Conservation (phyloP, 371 early-diverging fungal genomes). For the Mucor ambiguus region DNA sequence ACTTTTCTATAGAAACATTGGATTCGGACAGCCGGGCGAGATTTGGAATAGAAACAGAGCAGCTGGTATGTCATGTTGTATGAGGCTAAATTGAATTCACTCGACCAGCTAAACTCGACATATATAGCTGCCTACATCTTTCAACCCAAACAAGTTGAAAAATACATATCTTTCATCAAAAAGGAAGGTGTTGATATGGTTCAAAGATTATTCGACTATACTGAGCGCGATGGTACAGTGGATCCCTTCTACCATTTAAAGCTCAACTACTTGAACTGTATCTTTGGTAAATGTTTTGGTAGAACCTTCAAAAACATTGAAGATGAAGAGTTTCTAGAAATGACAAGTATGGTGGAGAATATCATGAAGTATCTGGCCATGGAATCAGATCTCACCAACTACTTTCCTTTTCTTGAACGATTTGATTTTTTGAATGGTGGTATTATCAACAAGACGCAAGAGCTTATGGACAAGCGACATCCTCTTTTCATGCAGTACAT, state of each 20-base stretch:
- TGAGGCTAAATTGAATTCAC: slow-evolving; percentile 2
- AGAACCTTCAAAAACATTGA: neutral
- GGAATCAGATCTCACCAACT: neutral
- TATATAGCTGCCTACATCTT: neutral
- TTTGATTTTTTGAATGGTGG: neutral
- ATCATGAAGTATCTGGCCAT: neutral
- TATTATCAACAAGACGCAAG: neutral
- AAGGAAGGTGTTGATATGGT: neutral
- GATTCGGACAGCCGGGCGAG: neutral
- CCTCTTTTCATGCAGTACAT: neutral
- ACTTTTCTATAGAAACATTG: neutral
- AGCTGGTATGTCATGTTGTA: neutral
- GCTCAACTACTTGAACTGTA: neutral
- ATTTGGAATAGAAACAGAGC: neutral
- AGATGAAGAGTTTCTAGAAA: neutral
- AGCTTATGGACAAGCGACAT: neutral
- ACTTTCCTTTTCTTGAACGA: neutral
- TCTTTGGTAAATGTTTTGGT: neutral
- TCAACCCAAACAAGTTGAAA: neutral
- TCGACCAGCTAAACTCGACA: neutral
- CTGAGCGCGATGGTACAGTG: neutral
- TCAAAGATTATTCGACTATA: neutral
- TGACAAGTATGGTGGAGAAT: neutral
- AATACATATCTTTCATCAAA: neutral
- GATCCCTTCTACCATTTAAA: neutral